Percentiles rank a stretch among this genome's conserved stretches.
These are phyloP conservation scores for Mycena haematopus DNA, from an alignment of 768 basidiomycete genomes.

Conservation along the genomic window DNA sequence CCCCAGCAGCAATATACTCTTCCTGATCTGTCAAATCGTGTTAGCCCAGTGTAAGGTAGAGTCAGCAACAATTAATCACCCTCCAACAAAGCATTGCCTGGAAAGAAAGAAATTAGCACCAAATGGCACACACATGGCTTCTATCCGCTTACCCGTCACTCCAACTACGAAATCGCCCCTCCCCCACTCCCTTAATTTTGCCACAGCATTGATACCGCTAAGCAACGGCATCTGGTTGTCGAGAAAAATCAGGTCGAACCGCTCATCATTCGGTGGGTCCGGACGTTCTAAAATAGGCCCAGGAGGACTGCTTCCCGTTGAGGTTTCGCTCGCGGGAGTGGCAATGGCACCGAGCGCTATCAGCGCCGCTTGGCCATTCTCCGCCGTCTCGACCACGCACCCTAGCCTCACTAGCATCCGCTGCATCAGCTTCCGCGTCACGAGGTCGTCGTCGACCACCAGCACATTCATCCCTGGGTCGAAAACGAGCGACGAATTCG, in stretches of 20 bases:
- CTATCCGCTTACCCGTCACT: constrained; percentile 61
- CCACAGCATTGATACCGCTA: constrained; percentile 73
- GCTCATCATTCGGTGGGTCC: constrained; percentile 37
- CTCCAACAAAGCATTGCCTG: constrained; percentile 60
- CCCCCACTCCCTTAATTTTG: constrained; percentile 67
- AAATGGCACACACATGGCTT: background rate
- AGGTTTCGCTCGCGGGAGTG: constrained; percentile 49
- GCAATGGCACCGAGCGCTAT: constrained; percentile 61
- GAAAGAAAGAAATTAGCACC: constrained; percentile 6
- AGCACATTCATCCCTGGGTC: constrained; percentile 67
- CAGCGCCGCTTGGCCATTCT: constrained; percentile 82
- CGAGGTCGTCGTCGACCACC: constrained; percentile 83
- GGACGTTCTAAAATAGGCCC: constrained; percentile 49
- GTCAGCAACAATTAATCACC: constrained; percentile 40
- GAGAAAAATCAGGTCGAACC: constrained; percentile 56
- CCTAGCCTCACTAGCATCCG: constrained; percentile 81
- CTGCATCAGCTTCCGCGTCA: constrained; percentile 84
- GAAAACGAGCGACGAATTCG: constrained; percentile 45
- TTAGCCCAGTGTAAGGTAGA: constrained; percentile 31
- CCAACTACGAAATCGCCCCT: constrained; percentile 83
- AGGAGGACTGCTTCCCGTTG: constrained; percentile 30
- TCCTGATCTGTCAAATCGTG: constrained; percentile 63
- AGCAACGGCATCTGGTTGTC: constrained; percentile 87
- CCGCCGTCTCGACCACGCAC: constrained; percentile 78
- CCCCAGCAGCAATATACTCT: constrained; percentile 78